These are phyloP conservation scores for Syncephalastrum sp. DNA, from an alignment of 371 early-diverging fungal species.

Conservation along the genomic window DNA sequence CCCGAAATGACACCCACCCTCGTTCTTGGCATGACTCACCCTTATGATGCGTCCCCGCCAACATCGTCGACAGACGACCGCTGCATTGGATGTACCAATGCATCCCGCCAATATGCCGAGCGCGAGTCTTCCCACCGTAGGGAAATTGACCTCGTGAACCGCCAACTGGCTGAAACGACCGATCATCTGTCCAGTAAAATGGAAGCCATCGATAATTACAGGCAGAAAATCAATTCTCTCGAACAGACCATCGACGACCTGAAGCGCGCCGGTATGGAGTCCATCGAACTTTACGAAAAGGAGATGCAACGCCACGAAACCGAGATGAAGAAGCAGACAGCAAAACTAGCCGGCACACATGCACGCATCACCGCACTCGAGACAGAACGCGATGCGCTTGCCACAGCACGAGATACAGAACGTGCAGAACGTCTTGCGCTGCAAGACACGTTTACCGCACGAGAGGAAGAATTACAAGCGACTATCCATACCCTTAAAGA, in stretches of 20 bases:
- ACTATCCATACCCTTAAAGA: constrained; percentile 42
- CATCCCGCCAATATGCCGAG: constrained; percentile 8
- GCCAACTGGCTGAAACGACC: constrained; percentile 8
- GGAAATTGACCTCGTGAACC: background rate
- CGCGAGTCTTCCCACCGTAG: constrained; percentile 8
- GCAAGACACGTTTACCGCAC: constrained; percentile 21
- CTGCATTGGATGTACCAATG: constrained; percentile 80
- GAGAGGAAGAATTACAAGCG: constrained; percentile 25
- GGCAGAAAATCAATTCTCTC: constrained; percentile 8
- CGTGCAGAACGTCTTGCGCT: constrained; percentile 29
- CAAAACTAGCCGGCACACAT: constrained; percentile 15
- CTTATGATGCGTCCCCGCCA: constrained; percentile 3
- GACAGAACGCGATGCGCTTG: constrained; percentile 18
- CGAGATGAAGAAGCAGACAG: constrained; percentile 19
- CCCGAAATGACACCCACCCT: constrained; percentile 39
- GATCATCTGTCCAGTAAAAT: constrained; percentile 49
- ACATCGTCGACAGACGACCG: constrained; percentile 45
- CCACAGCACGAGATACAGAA: constrained; percentile 7
- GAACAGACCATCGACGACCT: constrained; percentile 24
- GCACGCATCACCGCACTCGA: constrained; percentile 21
- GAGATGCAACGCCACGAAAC: constrained; percentile 18
- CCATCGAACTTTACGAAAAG: constrained; percentile 33
- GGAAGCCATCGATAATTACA: constrained; percentile 73
- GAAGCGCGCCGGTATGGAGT: constrained; percentile 34
- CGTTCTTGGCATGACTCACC: constrained; percentile 8